phyloP scores from a whole-genome alignment of 768 basidiomycete species.

The Kwoniella sp. region DNA sequence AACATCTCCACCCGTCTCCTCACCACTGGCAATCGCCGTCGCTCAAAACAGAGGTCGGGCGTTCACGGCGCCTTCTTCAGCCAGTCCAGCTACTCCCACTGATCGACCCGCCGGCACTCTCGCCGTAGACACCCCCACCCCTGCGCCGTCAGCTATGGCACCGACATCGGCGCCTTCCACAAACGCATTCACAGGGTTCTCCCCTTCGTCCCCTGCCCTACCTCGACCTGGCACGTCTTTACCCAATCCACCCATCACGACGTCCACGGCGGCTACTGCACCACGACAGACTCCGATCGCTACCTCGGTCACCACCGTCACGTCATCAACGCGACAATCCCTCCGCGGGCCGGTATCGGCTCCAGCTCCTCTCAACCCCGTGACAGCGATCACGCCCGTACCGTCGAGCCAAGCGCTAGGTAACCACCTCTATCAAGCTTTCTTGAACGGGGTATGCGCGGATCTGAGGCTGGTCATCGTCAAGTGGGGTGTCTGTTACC shows the following conservation, averaged over 20 bases:
- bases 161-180: neutral
- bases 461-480: slow-evolving; percentile 78
- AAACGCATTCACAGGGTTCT: neutral
- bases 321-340: neutral
- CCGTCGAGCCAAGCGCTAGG: slow-evolving; percentile 9
- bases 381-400: slow-evolving; percentile 13
- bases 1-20: slow-evolving; percentile 25
- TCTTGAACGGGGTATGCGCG: slow-evolving; percentile 71
- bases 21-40: slow-evolving; percentile 14
- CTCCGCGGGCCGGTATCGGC: neutral
- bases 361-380: neutral
- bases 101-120: neutral
- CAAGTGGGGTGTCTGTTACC: slow-evolving; percentile 73
- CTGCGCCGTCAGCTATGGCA: neutral
- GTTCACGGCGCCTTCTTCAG: neutral
- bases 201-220: neutral
- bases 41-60: slow-evolving; percentile 13
- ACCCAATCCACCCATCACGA: neutral
- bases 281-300: neutral
- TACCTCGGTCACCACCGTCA: neutral
- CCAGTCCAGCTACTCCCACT: neutral
- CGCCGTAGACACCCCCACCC: neutral
- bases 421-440: slow-evolving; percentile 71
- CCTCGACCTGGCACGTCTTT: neutral
- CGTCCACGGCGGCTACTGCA: neutral